Conservation (phyloP, 2,329 filamentous ascomycete genomes). For the Fusarium torulosum region DNA sequence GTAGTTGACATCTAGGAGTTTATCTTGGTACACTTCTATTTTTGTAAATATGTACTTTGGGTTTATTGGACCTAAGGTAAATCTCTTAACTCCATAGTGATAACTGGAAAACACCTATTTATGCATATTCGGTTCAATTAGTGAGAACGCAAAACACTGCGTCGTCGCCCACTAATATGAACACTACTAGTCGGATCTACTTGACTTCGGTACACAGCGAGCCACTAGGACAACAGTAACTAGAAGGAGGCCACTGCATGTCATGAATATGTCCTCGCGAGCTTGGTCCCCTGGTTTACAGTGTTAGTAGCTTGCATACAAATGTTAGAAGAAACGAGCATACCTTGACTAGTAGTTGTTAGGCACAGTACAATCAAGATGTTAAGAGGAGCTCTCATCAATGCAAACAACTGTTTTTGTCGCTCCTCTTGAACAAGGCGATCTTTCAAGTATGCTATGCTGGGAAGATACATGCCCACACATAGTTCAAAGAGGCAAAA, state of each 20-base stretch:
- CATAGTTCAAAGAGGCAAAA: background rate
- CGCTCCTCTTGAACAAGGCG: background rate
- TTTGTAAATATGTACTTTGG: too few species aligned
- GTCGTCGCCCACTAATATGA: too few species aligned
- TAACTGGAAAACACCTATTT: too few species aligned
- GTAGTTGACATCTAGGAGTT: background rate
- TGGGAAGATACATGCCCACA: background rate
- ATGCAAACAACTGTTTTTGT: background rate
- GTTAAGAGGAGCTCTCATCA: conserved; percentile 1
- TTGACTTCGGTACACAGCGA: background rate
- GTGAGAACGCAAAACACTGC: too few species aligned
- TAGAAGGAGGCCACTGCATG: background rate
- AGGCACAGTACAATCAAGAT: background rate
- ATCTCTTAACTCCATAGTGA: too few species aligned
- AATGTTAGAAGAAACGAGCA: rapidly evolving
- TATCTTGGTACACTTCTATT: too few species aligned
- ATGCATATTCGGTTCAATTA: too few species aligned
- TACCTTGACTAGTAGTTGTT: background rate
- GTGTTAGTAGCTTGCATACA: background rate
- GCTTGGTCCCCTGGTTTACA: background rate
- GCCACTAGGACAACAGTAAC: background rate
- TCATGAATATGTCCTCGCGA: background rate
- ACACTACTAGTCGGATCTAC: background rate
- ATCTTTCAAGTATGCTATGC: background rate
- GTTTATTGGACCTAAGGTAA: too few species aligned